Evolutionary conservation across 208 protist genomes (phyloP).

Genomic region (Angomonas ambiguus): DNA sequence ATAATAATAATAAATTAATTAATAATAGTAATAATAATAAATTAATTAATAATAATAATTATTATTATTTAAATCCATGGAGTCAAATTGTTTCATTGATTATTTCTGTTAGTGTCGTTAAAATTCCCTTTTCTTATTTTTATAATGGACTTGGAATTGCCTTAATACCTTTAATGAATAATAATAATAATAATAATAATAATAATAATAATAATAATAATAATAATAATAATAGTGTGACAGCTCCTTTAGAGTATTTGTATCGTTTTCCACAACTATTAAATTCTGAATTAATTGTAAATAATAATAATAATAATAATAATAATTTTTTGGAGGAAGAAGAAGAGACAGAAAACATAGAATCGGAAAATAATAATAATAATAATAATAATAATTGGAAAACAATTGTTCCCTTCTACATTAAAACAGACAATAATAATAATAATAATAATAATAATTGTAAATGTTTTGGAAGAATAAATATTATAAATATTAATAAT

Average conservation of each 20-base stretch:
- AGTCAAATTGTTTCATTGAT: not conserved
- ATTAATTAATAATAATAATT: conserved; percentile 2
- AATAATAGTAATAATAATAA: not conserved
- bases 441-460: not conserved
- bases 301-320: too few species aligned
- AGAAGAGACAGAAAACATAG: not conserved
- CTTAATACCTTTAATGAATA: not conserved
- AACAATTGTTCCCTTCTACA: not conserved
- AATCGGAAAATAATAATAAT: not conserved
- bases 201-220: conserved; percentile 2
- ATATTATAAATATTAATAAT: not conserved
- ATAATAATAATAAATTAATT: not conserved
- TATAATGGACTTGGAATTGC: not conserved
- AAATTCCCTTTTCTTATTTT: not conserved
- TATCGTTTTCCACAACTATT: too few species aligned
- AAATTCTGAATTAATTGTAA: too few species aligned
- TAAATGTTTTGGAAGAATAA: not conserved
- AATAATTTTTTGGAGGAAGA: not conserved
- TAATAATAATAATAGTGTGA: not conserved
- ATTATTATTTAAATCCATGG: not conserved
- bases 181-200: conserved; percentile 4
- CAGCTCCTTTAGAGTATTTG: too few species aligned
- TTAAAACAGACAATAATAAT: conserved; percentile 1
- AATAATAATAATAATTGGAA: not conserved
- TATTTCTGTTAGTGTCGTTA: not conserved